Percentiles rank a stretch among this genome's conserved stretches.
These are phyloP conservation scores for Lodderomyces orthopsilosis DNA, from an alignment of 1,139 yeast genomes.

Conservation along the genomic window DNA sequence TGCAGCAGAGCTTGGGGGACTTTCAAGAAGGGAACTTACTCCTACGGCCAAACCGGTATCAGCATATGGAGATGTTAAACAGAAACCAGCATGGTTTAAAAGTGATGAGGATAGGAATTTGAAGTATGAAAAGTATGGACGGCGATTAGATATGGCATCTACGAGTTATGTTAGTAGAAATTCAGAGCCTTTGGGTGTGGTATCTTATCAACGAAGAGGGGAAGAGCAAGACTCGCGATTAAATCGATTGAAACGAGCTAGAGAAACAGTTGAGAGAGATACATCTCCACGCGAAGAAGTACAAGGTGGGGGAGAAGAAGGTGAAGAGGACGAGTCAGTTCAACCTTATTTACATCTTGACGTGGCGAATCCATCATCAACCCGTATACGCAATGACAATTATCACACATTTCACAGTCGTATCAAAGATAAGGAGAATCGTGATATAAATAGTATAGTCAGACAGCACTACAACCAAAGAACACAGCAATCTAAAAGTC, in stretches of 20 bases:
- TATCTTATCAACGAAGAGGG: neutral
- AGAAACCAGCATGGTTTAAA: slow-evolving; percentile 44
- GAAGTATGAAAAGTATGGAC: slow-evolving; percentile 44
- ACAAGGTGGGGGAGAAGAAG: neutral
- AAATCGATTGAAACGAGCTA: slow-evolving; percentile 9
- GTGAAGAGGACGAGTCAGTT: slow-evolving; percentile 7
- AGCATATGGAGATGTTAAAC: slow-evolving; percentile 22
- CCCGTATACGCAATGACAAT: slow-evolving; percentile 8
- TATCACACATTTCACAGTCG: slow-evolving; percentile 44
- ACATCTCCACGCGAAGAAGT: neutral
- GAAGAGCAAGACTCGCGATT: slow-evolving; percentile 4
- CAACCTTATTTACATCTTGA: slow-evolving; percentile 34
- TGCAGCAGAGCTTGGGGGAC: neutral
- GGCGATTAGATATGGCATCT: slow-evolving; percentile 12
- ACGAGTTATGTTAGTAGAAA: neutral
- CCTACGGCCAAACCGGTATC: slow-evolving; percentile 17
- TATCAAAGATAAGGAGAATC: slow-evolving; percentile 32
- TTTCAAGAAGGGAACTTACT: neutral
- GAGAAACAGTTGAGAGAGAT: slow-evolving; percentile 7
- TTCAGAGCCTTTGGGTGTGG: neutral
- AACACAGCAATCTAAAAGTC: slow-evolving; percentile 64
- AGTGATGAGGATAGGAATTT: slow-evolving; percentile 14
- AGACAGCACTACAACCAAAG: slow-evolving; percentile 83
- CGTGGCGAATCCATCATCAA: slow-evolving; percentile 29
- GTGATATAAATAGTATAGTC: slow-evolving; percentile 59